Percentiles rank a stretch among this genome's conserved stretches.
Evolutionary conservation across 2,329 filamentous ascomycete species (phyloP).

Genomic region (Penicillium vulpinum): DNA sequence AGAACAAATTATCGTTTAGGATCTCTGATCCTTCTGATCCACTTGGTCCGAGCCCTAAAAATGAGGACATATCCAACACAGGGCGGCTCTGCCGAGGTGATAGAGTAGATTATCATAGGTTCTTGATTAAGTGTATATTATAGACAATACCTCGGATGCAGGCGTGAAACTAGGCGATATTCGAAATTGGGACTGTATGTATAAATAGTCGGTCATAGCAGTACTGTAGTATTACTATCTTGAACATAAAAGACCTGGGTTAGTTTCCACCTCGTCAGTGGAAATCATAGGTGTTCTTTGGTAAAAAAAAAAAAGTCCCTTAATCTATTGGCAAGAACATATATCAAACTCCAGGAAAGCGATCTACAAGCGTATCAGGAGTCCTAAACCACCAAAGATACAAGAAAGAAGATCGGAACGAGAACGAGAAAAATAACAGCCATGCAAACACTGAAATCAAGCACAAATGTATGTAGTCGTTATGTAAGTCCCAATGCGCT

Average conservation of each 20-base stretch:
- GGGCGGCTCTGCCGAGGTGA: background rate
- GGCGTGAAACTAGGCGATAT: background rate
- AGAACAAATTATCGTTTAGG: background rate
- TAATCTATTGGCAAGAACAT: constrained; percentile 9
- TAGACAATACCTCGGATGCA: background rate
- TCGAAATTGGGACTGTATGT: background rate
- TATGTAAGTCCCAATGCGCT: background rate
- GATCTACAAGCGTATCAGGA: constrained; percentile 2
- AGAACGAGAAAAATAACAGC: background rate
- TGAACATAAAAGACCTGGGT: background rate
- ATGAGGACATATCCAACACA: constrained; percentile 3
- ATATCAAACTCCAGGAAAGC: background rate
- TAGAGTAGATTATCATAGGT: background rate
- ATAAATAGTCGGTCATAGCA: background rate
- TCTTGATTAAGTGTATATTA: background rate
- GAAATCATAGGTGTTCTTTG: background rate
- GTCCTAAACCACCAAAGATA: background rate
- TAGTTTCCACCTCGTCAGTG: background rate
- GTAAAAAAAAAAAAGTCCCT: background rate
- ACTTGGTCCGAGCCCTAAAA: constrained; percentile 7
- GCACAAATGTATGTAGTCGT: background rate
- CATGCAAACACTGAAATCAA: background rate
- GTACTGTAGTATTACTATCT: background rate
- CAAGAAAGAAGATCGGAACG: background rate
- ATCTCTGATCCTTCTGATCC: constrained; percentile 2